Evolutionary conservation across 345 rosid genomes (phyloP).

Genomic region (Corchorus capsularis): DNA sequence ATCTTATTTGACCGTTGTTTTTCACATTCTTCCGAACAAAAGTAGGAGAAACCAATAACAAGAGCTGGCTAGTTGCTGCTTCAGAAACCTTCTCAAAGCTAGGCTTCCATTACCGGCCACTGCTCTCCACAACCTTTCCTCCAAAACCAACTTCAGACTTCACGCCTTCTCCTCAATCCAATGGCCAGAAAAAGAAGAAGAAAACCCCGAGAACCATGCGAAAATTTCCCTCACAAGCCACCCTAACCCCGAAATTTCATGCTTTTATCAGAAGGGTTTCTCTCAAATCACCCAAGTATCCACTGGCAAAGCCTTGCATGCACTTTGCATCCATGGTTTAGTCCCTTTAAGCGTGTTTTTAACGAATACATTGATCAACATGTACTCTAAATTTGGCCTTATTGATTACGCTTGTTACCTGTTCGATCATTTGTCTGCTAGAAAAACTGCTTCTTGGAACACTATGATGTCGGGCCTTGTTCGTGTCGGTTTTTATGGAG

Average conservation of each 20-base stretch:
- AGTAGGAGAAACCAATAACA: not conserved
- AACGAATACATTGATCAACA: slow-evolving; percentile 63
- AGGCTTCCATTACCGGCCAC: not conserved
- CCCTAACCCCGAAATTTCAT: slow-evolving; percentile 59
- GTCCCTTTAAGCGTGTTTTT: slow-evolving; percentile 43
- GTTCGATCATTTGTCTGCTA: slow-evolving; percentile 72
- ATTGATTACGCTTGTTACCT: slow-evolving; percentile 50
- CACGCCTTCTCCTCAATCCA: slow-evolving; percentile 39
- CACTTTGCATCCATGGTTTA: slow-evolving; percentile 64
- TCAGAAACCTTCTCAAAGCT: slow-evolving; percentile 23
- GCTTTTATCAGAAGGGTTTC: slow-evolving; percentile 72
- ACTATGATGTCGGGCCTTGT: slow-evolving; percentile 75
- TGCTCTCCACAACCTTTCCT: slow-evolving; percentile 16
- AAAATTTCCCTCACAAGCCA: slow-evolving; percentile 52
- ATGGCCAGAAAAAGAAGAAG: slow-evolving; percentile 29
- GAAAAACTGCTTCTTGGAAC: slow-evolving; percentile 84
- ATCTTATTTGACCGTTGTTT: not conserved
- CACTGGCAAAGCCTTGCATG: slow-evolving; percentile 73
- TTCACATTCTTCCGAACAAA: not conserved
- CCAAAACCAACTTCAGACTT: slow-evolving; percentile 21
- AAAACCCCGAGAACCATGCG: slow-evolving; percentile 24
- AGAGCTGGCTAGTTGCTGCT: slow-evolving; percentile 34
- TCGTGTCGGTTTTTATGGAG: slow-evolving; percentile 45
- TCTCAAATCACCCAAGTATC: slow-evolving; percentile 56
- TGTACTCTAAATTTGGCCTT: slow-evolving; percentile 63